phyloP scores from a whole-genome alignment of 2,329 filamentous ascomycete species.

The Diplodia mutila region DNA sequence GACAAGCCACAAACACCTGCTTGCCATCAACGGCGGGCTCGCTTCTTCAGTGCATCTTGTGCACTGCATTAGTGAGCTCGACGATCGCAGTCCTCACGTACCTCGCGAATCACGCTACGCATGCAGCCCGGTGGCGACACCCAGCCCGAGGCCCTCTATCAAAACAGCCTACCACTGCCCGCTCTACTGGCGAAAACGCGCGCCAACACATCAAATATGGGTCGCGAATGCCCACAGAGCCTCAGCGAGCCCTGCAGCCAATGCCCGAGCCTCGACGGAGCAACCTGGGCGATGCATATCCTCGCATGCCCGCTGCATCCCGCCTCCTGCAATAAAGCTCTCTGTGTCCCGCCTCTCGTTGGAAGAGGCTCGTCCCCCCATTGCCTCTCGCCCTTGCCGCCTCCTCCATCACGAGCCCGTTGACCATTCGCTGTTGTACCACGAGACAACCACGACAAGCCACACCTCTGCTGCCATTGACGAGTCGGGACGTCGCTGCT shows the following conservation, averaged over 20 bases:
- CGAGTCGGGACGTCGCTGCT: slow-evolving; percentile 16
- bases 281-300: slow-evolving; percentile 34
- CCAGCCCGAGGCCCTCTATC: slow-evolving; percentile 21
- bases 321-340: slow-evolving; percentile 46
- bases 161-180: slow-evolving; percentile 23
- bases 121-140: slow-evolving; percentile 21
- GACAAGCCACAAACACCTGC: slow-evolving; percentile 13
- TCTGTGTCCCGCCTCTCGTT: slow-evolving; percentile 38
- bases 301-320: slow-evolving; percentile 41
- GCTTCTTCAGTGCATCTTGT: slow-evolving; percentile 19
- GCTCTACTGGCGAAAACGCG: slow-evolving; percentile 78
- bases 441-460: slow-evolving; percentile 7
- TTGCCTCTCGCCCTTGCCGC: slow-evolving; percentile 17
- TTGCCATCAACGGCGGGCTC: slow-evolving; percentile 15
- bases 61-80: slow-evolving; percentile 15
- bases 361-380: slow-evolving; percentile 7
- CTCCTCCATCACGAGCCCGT: slow-evolving; percentile 29
- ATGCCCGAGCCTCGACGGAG: slow-evolving; percentile 10
- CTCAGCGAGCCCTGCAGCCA: slow-evolving; percentile 32
- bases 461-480: slow-evolving; percentile 13
- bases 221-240: slow-evolving; percentile 47
- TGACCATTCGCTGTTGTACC: slow-evolving; percentile 28
- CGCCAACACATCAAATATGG: slow-evolving; percentile 84
- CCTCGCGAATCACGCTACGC: slow-evolving; percentile 22
- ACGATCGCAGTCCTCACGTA: slow-evolving; percentile 10